phyloP scores from a whole-genome alignment of 805 yeast species.

The Lachancea quebecensis region DNA sequence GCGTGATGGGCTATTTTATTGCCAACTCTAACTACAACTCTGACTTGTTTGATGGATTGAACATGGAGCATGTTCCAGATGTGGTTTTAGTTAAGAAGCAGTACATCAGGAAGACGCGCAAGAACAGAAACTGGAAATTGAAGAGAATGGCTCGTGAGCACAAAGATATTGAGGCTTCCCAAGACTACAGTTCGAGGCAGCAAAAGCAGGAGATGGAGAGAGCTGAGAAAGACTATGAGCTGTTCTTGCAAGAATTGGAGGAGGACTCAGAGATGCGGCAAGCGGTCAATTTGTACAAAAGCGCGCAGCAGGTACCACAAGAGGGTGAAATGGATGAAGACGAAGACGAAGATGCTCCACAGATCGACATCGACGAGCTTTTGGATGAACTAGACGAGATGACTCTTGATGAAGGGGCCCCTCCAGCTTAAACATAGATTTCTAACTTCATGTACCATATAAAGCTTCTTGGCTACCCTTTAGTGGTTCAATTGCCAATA shows the following conservation, averaged over 20 bases:
- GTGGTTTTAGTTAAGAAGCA: slow-evolving; percentile 84
- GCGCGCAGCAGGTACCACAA: slow-evolving; percentile 26
- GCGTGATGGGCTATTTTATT: slow-evolving; percentile 84
- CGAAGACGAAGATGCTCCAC: slow-evolving; percentile 80
- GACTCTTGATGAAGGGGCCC: slow-evolving; percentile 58
- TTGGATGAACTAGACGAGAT: slow-evolving; percentile 92
- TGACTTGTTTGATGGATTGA: slow-evolving; percentile 68
- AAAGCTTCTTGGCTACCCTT: too few species aligned
- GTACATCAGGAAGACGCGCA: slow-evolving; percentile 72
- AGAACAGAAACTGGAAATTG: slow-evolving; percentile 80
- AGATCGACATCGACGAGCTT: slow-evolving; percentile 82
- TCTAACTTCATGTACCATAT: slow-evolving; percentile 2
- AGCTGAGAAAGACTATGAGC: slow-evolving; percentile 91
- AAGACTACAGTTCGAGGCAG: slow-evolving; percentile 52
- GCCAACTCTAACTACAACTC: slow-evolving; percentile 84
- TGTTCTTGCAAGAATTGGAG: slow-evolving; percentile 94
- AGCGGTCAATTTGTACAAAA: slow-evolving; percentile 82
- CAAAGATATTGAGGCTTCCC: slow-evolving; percentile 74
- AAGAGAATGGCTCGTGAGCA: slow-evolving; percentile 98
- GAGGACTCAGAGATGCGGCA: slow-evolving; percentile 94
- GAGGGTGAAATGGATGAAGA: slow-evolving; percentile 43
- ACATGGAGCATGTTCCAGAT: slow-evolving; percentile 65
- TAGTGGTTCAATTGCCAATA: too few species aligned
- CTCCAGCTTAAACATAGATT: slow-evolving; percentile 7
- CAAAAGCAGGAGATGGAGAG: slow-evolving; percentile 84